Conservation (phyloP, 2,329 filamentous ascomycete species). For the Hymenotorrendiella dingleyae region DNA sequence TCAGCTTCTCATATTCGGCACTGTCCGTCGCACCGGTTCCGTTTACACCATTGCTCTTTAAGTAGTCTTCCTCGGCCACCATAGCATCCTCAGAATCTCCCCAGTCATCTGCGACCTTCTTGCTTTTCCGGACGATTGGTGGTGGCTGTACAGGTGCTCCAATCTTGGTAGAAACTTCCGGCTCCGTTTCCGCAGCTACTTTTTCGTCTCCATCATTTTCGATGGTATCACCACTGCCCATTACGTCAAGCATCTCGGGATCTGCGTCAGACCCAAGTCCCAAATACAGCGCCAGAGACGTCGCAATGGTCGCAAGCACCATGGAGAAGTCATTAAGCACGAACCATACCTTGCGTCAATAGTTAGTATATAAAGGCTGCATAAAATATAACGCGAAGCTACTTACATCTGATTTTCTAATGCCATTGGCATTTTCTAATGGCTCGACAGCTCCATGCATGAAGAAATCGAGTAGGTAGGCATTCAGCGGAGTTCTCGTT, state of each 20-base stretch:
- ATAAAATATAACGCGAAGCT: not conserved
- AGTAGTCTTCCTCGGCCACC: constrained; percentile 32
- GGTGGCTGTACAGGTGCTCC: constrained; percentile 6
- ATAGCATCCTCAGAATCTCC: constrained; percentile 37
- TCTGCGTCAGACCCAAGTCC: constrained; percentile 46
- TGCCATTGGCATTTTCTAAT: constrained; percentile 58
- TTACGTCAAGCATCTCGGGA: constrained; percentile 36
- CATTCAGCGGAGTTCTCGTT: constrained; percentile 48
- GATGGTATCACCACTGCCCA: constrained; percentile 43
- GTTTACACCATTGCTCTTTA: constrained; percentile 30
- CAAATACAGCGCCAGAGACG: constrained; percentile 53
- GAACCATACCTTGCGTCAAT: constrained; percentile 56
- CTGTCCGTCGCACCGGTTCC: constrained; percentile 27
- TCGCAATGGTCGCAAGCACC: constrained; percentile 65
- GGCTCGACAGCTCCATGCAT: constrained; percentile 61
- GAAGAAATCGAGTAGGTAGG: constrained; percentile 71
- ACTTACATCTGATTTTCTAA: constrained; percentile 51
- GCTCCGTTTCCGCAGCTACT: constrained; percentile 25
- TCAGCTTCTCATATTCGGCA: constrained; percentile 41
- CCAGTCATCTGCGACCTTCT: constrained; percentile 44
- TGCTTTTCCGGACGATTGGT: constrained; percentile 16
- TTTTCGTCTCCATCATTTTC: constrained; percentile 35
- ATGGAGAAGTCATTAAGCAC: constrained; percentile 61
- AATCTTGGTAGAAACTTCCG: constrained; percentile 6
- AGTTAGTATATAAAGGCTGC: constrained; percentile 3